phyloP scores from a whole-genome alignment of 2,329 filamentous ascomycete species.

The Pseudopithomyces maydicus region DNA sequence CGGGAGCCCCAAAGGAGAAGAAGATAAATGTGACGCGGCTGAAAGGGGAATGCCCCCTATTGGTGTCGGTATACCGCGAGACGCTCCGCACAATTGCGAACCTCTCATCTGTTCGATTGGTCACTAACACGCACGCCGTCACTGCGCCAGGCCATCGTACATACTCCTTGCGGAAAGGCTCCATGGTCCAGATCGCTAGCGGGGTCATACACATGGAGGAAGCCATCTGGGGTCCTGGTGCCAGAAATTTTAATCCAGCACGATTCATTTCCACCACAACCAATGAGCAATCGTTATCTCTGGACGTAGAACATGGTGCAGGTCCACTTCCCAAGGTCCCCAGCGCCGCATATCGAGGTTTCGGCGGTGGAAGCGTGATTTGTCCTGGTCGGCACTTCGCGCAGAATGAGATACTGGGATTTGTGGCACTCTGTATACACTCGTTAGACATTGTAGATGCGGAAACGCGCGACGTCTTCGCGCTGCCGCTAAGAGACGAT shows the following conservation, averaged over 20 bases:
- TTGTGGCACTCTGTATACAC: slow-evolving; percentile 30
- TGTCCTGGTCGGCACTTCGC: slow-evolving; percentile 44
- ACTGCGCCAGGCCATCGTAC: slow-evolving; percentile 24
- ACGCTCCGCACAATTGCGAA: slow-evolving; percentile 48
- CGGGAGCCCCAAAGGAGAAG: slow-evolving; percentile 2
- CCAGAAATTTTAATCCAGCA: slow-evolving; percentile 44
- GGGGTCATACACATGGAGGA: slow-evolving; percentile 51
- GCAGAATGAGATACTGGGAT: slow-evolving; percentile 32
- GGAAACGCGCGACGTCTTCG: slow-evolving; percentile 8
- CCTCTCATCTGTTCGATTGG: slow-evolving; percentile 45
- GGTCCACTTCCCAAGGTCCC: slow-evolving; percentile 18
- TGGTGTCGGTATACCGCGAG: slow-evolving; percentile 54
- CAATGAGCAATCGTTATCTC: slow-evolving; percentile 9
- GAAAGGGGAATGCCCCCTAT: slow-evolving; percentile 43
- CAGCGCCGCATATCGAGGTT: slow-evolving; percentile 30
- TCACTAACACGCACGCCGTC: slow-evolving; percentile 48
- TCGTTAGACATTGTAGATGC: slow-evolving; percentile 29
- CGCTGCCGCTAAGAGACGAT: slow-evolving; percentile 17
- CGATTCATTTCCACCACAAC: slow-evolving; percentile 42
- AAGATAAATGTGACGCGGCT: slow-evolving; percentile 8
- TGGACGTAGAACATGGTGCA: slow-evolving; percentile 10
- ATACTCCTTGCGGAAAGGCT: slow-evolving; percentile 49
- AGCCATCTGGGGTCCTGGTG: slow-evolving; percentile 51
- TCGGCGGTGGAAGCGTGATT: slow-evolving; percentile 35
- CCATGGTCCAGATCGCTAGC: slow-evolving; percentile 51